Conservation (phyloP, 2,329 filamentous ascomycete species). For the Aspergillus glaucus region DNA sequence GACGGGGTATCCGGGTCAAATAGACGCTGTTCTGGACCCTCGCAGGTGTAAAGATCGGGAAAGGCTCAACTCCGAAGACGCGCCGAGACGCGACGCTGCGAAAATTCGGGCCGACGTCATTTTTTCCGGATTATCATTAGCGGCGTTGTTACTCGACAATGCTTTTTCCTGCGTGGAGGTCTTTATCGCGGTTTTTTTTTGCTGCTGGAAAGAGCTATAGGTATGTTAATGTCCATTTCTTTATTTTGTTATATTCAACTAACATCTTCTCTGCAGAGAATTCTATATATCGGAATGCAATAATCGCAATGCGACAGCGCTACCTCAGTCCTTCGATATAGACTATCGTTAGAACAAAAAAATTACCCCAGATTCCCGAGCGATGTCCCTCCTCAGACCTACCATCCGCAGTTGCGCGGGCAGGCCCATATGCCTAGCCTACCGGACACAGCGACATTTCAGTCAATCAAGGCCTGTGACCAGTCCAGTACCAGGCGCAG, state of each 20-base stretch:
- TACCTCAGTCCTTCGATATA: not conserved
- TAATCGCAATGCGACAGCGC: not conserved
- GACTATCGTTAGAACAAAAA: not conserved
- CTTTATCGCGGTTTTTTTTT: no score
- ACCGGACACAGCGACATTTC: constrained; percentile 12
- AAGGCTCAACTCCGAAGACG: constrained; percentile 18
- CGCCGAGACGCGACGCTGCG: constrained; percentile 25
- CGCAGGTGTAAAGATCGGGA: no score
- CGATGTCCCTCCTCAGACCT: constrained; percentile 18
- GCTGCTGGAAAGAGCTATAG: not conserved
- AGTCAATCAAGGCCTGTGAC: constrained; percentile 13
- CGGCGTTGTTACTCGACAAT: not conserved
- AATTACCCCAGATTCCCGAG: not conserved
- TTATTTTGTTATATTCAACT: not conserved
- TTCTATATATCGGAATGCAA: not conserved
- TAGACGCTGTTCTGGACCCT: no score
- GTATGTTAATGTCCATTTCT: not conserved
- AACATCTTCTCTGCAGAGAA: not conserved
- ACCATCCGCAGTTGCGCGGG: constrained; percentile 13
- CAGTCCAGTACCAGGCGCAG: constrained; percentile 15
- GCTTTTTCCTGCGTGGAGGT: not conserved
- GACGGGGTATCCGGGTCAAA: not conserved
- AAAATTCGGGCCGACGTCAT: constrained; percentile 24
- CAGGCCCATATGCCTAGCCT: constrained; percentile 10
- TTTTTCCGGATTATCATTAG: constrained; percentile 2